Evolutionary conservation across 1,284 basidiomycete genomes (phyloP), one percentile per base, ranked within the genome.

Genomic region (Microbotryum intermedium): DNA sequence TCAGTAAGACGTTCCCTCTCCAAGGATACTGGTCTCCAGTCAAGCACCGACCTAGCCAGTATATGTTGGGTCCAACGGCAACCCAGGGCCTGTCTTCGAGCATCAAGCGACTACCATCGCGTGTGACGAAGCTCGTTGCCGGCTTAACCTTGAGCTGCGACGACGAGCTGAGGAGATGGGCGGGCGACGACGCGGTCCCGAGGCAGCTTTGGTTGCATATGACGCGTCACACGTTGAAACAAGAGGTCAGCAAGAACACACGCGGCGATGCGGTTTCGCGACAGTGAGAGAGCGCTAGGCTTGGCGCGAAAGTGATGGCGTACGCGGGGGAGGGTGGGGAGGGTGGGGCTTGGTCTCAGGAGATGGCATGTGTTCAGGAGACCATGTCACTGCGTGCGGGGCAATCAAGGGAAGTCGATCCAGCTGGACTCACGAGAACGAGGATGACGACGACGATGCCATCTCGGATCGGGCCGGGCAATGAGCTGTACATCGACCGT

Each of bases 21-120:
- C 9, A 25, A 34, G 8, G 13, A 18, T 7, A n/a, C 18, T 16
- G 42, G 13, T 23, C 21, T 2, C 10, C 6, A 30, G 48, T 2
- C 29, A 11, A 63, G 28, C 65, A 60, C 58, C 67, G 42, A 62
- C 74, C 74, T 18, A 75, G 65, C 74, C 74, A 75, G 67, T 75
- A 75, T n/a, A 71, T 59, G 45, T 74, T 74, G 6, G 71, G 66
- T 2, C 73, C 73, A 4, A 69, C 69, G 0, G 69, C 67, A 2
- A 56, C 53, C 61, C 69, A 74, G 11, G 59, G 52, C 10, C 53
- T 26, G 1, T 62, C 67, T 20, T 61, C 63, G 3, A 70, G 58
- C 6, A 53, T 20, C 44, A 72, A 68, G 16, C 59, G 53, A 13
- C 61, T 57, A 1, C 66, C 67, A 26, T 60, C 59, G 6, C 69